These are phyloP conservation scores for Kuraishia borneana DNA, from an alignment of 805 yeast genomes.

Conservation along the genomic window DNA sequence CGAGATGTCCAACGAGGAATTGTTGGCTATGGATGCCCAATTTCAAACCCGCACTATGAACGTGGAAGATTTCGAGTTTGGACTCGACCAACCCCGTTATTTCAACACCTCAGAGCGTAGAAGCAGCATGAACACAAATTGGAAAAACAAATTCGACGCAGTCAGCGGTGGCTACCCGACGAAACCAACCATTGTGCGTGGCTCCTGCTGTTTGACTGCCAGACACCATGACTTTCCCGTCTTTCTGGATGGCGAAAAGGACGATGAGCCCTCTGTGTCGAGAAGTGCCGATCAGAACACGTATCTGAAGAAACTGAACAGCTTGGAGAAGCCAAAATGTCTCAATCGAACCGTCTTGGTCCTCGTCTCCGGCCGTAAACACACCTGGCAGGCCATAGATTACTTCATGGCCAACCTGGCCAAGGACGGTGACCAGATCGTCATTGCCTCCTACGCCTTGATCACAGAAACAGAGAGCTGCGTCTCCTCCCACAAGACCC, in stretches of 20 bases:
- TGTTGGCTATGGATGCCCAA: slow-evolving; percentile 43
- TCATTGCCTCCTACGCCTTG: slow-evolving; percentile 37
- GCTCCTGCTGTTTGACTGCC: slow-evolving; percentile 27
- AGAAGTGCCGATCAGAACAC: background rate
- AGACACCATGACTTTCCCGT: slow-evolving; percentile 25
- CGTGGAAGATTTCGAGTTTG: slow-evolving; percentile 33
- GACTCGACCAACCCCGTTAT: slow-evolving; percentile 22
- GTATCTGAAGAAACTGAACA: slow-evolving; percentile 3
- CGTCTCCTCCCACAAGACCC: slow-evolving; percentile 4
- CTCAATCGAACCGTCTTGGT: slow-evolving; percentile 34
- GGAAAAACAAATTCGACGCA: slow-evolving; percentile 20
- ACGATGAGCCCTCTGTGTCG: background rate
- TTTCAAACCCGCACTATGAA: slow-evolving; percentile 27
- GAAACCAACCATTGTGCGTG: slow-evolving; percentile 17
- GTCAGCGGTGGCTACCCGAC: slow-evolving; percentile 20
- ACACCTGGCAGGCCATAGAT: slow-evolving; percentile 69
- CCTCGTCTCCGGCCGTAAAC: slow-evolving; percentile 51
- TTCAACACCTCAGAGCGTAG: slow-evolving; percentile 6
- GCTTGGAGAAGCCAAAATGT: background rate
- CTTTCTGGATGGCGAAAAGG: background rate
- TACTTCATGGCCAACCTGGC: slow-evolving; percentile 42
- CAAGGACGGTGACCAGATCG: slow-evolving; percentile 53
- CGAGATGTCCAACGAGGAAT: slow-evolving; percentile 42
- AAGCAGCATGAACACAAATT: slow-evolving; percentile 21
- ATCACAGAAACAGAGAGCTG: slow-evolving; percentile 2